Percentiles rank a stretch among this genome's conserved stretches.
Conservation (phyloP, 108 stramenopile species). For the Pinguiococcus pyrenoidosus region DNA sequence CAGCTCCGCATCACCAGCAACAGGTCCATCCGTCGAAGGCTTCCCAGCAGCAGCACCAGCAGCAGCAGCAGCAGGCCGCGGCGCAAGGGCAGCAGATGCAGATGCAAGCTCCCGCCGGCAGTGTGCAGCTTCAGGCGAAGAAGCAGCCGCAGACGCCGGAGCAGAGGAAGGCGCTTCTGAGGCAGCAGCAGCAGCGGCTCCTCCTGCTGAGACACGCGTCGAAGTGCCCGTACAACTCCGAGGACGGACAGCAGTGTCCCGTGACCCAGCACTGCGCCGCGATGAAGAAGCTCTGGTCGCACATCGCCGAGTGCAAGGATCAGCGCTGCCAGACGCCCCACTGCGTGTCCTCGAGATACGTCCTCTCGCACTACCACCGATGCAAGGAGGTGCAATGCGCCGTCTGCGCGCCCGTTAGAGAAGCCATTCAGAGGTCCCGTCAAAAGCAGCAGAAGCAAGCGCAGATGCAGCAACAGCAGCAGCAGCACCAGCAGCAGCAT, state of each 20-base stretch:
- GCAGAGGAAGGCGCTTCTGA: conserved; percentile 47
- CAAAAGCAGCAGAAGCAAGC: conserved; percentile 1
- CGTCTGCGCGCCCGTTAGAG: conserved; percentile 89
- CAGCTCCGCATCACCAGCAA: conserved; percentile 10
- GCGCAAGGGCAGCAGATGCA: background rate
- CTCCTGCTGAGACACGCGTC: conserved; percentile 87
- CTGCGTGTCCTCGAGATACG: conserved; percentile 88
- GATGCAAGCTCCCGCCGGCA: background rate
- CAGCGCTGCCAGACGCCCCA: conserved; percentile 78
- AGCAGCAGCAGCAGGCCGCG: conserved; percentile 23
- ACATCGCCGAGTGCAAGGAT: conserved; percentile 94
- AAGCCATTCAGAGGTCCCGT: conserved; percentile 59
- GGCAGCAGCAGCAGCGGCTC: conserved; percentile 92
- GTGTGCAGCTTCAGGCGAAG: conserved; percentile 26
- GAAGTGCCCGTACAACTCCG: conserved; percentile 82
- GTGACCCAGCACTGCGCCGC: conserved; percentile 84
- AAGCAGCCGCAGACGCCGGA: conserved; percentile 7
- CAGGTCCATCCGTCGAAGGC: conserved; percentile 18
- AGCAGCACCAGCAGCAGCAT: conserved; percentile 1
- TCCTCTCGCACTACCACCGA: conserved; percentile 90
- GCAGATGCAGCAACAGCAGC: background rate
- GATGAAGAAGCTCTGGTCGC: conserved; percentile 95
- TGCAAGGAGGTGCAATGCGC: conserved; percentile 83
- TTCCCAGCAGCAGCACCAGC: conserved; percentile 30
- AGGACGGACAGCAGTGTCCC: conserved; percentile 59